phyloP scores from a whole-genome alignment of 345 rosid genomes.

The Salix dunnii region DNA sequence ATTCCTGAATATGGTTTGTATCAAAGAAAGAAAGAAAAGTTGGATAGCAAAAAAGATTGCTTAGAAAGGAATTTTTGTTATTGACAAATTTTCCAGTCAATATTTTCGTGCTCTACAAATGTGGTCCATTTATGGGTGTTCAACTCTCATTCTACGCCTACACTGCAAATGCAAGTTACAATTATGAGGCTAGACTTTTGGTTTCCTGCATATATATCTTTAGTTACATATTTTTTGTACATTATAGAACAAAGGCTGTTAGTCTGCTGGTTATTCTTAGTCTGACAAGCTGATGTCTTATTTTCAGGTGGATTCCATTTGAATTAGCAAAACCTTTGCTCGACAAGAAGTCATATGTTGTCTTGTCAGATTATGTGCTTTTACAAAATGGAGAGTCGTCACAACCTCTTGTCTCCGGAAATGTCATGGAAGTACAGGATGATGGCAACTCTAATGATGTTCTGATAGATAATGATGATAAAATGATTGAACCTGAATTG shows the following conservation, averaged over 20 bases:
- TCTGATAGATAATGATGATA: slow-evolving; percentile 42
- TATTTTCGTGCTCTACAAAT: not conserved
- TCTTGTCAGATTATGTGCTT: slow-evolving; percentile 58
- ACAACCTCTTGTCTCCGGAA: slow-evolving; percentile 35
- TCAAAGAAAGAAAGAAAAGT: not conserved
- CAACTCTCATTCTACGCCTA: not conserved
- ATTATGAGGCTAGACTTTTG: not conserved
- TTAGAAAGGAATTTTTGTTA: too few species aligned
- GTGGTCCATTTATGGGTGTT: not conserved
- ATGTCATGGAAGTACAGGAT: slow-evolving; percentile 27
- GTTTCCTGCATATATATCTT: not conserved
- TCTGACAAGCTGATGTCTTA: slow-evolving; percentile 20
- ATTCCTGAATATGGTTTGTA: not conserved
- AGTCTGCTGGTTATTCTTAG: not conserved
- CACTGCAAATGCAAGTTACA: not conserved
- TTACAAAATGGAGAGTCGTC: slow-evolving; percentile 38
- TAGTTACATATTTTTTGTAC: not conserved
- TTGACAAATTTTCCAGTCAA: not conserved
- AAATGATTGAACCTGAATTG: slow-evolving; percentile 42
- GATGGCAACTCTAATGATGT: slow-evolving; percentile 40
- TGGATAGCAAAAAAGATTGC: not conserved
- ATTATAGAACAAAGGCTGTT: not conserved
- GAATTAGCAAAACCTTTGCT: slow-evolving; percentile 62
- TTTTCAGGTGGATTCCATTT: slow-evolving; percentile 88
- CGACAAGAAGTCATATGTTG: slow-evolving; percentile 60